Percentiles rank a stretch among this genome's conserved stretches.
Evolutionary conservation across 805 yeast species (phyloP).

Genomic region (Saturnispora hagleri): DNA sequence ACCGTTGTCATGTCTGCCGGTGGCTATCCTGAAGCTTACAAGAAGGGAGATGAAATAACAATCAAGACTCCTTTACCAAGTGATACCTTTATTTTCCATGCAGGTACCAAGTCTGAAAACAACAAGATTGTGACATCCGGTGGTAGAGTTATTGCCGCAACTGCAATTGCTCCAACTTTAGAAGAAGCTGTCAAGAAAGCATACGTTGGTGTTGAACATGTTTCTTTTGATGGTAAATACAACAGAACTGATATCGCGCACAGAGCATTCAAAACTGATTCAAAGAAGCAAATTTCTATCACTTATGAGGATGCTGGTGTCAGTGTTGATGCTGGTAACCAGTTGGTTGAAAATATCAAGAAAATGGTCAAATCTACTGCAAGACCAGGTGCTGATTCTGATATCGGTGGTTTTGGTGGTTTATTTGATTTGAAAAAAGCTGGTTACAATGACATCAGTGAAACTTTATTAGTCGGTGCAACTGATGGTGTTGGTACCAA

Average conservation of each 20-base stretch:
- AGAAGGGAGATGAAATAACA: conserved; percentile 78
- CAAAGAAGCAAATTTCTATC: conserved; percentile 33
- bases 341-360: conserved; percentile 83
- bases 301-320: conserved; percentile 97
- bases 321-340: conserved; percentile 91
- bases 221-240: conserved; percentile 66
- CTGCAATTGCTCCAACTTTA: conserved; percentile 71
- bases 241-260: conserved; percentile 93
- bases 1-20: conserved; percentile 96
- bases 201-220: conserved; percentile 72
- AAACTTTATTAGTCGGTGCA: conserved; percentile 87
- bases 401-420: conserved; percentile 99
- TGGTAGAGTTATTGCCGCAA: conserved; percentile 94
- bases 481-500: conserved; percentile 99
- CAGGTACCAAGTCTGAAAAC: conserved; percentile 67
- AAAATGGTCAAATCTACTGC: conserved; percentile 84
- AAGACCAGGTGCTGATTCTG: conserved; percentile 95
- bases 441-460: conserved; percentile 66
- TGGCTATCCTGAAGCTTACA: conserved; percentile 87
- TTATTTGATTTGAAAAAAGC: conserved; percentile 82
- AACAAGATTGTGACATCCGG: conserved; percentile 69
- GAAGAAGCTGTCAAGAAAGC: conserved; percentile 80
- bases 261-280: conserved; percentile 69
- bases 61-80: conserved; percentile 39
- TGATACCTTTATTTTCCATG: conserved; percentile 80